Evolutionary conservation across 768 basidiomycete genomes (phyloP), one percentile per base, ranked within the genome.

Genomic region (Boletus subparvulus): DNA sequence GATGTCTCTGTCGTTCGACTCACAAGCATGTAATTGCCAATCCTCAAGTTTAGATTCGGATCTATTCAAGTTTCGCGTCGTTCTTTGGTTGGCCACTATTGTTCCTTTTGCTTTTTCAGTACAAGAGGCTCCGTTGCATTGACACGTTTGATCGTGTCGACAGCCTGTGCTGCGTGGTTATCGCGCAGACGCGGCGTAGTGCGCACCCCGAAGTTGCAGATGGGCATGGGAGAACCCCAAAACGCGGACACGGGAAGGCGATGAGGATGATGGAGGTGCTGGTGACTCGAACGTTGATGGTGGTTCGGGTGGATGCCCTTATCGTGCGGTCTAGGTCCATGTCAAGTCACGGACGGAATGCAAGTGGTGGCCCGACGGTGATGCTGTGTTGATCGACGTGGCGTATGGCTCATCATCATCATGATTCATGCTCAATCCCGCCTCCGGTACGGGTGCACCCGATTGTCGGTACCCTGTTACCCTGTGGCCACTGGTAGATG

Each of bases 101-200:
- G 58, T 63, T 60, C 21, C 3, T 13, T 26, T 26, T 46, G 1
- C 39, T 32, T 39, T 47, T 46, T 42, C 11, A 12, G 37, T 16
- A 43, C 52, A 44, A 42, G 42, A 33, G 35, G 11, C 16, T 36
- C 47, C 55, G 19, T 32, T 24, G 6, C 17, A 32, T 28, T 37
- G 50, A 41, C 60, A 50, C 24, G 47, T 61, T 52, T 49, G 62
- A 48, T 47, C 42, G 24, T 44, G 36, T 39, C 6, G 44, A 51
- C 52, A 24, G 51, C 19, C 51, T 4, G 50, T 47, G 50, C 26
- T 58, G 24, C 24, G 41, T 32, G 12, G 45, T 32, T 47, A 36
- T 35, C 33, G 40, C 35, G 36, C 33, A 7, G 24, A n/a, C n/a
- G n/a, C n/a, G n/a, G n/a, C n/a, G n/a, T n/a, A n/a, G n/a, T 19